These are phyloP conservation scores for Pestalotiopsis sp. DNA, from an alignment of 2,329 filamentous ascomycete genomes.

Conservation along the genomic window DNA sequence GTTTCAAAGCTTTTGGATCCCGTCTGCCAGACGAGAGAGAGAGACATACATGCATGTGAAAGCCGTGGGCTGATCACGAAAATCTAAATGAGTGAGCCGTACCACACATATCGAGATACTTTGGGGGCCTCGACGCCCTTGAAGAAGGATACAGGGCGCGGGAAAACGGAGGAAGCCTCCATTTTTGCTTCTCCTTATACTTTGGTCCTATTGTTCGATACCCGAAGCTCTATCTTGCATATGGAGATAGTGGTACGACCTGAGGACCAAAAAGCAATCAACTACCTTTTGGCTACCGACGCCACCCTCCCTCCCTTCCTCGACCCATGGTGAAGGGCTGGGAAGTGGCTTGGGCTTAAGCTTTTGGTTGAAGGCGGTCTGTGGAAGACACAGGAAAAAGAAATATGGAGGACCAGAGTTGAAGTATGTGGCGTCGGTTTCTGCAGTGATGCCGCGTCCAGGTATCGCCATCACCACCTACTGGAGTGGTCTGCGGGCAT, in stretches of 20 bases:
- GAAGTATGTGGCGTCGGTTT: neutral
- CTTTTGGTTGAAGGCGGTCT: neutral
- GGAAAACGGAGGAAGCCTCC: neutral
- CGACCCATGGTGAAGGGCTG: neutral
- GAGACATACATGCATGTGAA: neutral
- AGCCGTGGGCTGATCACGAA: neutral
- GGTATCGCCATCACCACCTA: neutral
- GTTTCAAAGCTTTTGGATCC: neutral
- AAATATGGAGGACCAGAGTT: neutral
- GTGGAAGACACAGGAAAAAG: neutral
- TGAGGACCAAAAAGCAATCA: neutral
- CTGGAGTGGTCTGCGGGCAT: neutral
- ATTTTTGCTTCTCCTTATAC: neutral
- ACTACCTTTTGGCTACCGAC: neutral
- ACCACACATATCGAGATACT: neutral
- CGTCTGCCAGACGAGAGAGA: neutral
- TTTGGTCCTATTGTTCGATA: conserved; percentile 3
- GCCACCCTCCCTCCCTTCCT: neutral
- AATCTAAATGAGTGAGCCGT: neutral
- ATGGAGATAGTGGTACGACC: neutral
- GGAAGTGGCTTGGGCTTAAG: too few species aligned
- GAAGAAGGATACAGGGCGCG: neutral
- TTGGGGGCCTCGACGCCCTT: neutral
- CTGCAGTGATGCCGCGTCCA: neutral
- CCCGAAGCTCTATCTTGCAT: conserved; percentile 11